phyloP scores from a whole-genome alignment of 176 grass and related monocot genomes.

The Rhipidocladum racemiflorum region DNA sequence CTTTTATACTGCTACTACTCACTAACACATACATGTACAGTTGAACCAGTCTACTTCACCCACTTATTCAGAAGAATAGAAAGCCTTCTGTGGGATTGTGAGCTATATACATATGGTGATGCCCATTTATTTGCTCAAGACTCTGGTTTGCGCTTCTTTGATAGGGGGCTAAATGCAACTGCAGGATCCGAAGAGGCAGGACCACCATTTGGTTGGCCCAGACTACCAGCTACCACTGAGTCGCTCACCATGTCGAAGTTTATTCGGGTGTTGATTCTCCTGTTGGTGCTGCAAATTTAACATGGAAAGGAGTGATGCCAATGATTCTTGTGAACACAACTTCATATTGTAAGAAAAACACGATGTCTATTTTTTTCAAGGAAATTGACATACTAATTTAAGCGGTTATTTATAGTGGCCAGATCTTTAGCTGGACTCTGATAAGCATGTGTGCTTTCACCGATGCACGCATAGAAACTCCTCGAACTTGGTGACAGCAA shows the following conservation, averaged over 20 bases:
- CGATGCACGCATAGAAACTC: slow-evolving; percentile 94
- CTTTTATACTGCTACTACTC: slow-evolving; percentile 30
- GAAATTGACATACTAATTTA: slow-evolving; percentile 62
- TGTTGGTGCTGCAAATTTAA: slow-evolving; percentile 43
- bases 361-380: neutral
- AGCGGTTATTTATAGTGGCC: slow-evolving; percentile 68
- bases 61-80: slow-evolving; percentile 48
- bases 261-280: slow-evolving; percentile 71
- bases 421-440: slow-evolving; percentile 86
- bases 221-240: slow-evolving; percentile 74
- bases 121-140: slow-evolving; percentile 35
- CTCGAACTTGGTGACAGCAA: slow-evolving; percentile 81
- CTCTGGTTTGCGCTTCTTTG: slow-evolving; percentile 61
- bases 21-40: slow-evolving; percentile 57
- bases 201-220: slow-evolving; percentile 61
- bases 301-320: slow-evolving; percentile 15
- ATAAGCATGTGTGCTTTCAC: slow-evolving; percentile 87
- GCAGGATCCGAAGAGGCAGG: slow-evolving; percentile 48
- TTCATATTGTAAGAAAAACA: neutral
- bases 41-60: slow-evolving; percentile 34
- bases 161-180: slow-evolving; percentile 44
- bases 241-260: slow-evolving; percentile 92
- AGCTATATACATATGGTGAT: slow-evolving; percentile 46
- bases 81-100: slow-evolving; percentile 26
- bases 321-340: slow-evolving; percentile 8